Evolutionary conservation across 179 eudicot genomes (phyloP), one percentile per base, ranked within the genome.

Genomic region (Dionaea muscipula): DNA sequence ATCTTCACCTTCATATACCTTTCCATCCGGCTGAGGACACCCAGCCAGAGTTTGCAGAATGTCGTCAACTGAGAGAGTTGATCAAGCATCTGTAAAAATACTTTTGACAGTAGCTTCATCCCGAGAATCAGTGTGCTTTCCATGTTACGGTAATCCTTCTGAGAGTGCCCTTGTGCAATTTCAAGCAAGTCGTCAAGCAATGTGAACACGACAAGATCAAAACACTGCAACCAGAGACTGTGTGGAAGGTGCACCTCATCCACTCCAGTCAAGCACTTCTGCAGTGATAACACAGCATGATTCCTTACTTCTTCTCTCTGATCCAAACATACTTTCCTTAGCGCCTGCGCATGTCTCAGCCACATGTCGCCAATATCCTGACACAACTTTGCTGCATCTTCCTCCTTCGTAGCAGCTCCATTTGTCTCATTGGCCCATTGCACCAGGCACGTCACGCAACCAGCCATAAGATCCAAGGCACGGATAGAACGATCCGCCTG

Each of bases 351-450:
- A 36, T 79, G 85, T 72, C 82, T 79, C 60, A 82, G 65, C 85
- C 89, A 82, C 89, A 82, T 82, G 35, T 82, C 89, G 21, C 81
- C 80, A 8, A 82, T 82, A 56, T 82, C 85, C 65, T 79, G 80
- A 52, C 73, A 69, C 68, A 76, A 45, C 54, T 72, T 82, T 11
- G 59, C 55, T 56, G 73, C 80, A 50, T 76, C 93, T 55, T 72
- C 80, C 22, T 76, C 78, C n/a, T n/a, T n/a, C n/a, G n/a, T n/a
- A 62, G 72, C 66, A 12, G 78, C 70, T 55, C 68, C 82, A 71
- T 72, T 70, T 3, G 84, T 69, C 51, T 82, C 82, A 24, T 59
- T 53, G 47, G 72, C 78, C 85, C 89, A 82, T 56, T 64, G 65
- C 45, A 73, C 72, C 67, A 82, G 67, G 58, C 82, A 82, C 64